Evolutionary conservation across 495 filamentous ascomycete species (phyloP).

Genomic region (Penicillium roqueforti): DNA sequence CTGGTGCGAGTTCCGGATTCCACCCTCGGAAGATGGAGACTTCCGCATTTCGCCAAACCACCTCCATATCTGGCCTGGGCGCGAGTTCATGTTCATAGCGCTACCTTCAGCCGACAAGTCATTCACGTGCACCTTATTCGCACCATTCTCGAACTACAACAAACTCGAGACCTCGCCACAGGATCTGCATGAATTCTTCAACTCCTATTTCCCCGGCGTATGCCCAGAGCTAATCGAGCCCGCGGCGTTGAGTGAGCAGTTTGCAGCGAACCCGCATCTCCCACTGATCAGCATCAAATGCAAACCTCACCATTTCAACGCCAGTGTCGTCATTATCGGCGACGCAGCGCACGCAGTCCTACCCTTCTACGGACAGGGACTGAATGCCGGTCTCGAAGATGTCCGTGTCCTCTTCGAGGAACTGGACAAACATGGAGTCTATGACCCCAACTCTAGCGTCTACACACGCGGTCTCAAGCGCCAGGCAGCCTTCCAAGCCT

Average conservation of each 20-base stretch:
- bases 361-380: constrained; percentile 87
- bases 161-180: constrained; percentile 53
- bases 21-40: constrained; percentile 48
- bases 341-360: constrained; percentile 98
- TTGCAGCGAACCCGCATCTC: constrained; percentile 75
- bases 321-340: constrained; percentile 79
- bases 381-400: constrained; percentile 85
- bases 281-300: constrained; percentile 92
- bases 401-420: constrained; percentile 73
- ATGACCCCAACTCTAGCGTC: constrained; percentile 26
- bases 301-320: constrained; percentile 73
- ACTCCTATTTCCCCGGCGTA: constrained; percentile 80
- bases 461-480: constrained; percentile 41
- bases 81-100: constrained; percentile 95
- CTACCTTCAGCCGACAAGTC: constrained; percentile 83
- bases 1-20: constrained; percentile 95
- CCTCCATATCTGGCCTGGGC: constrained; percentile 95
- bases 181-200: constrained; percentile 66
- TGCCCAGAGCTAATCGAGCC: constrained; percentile 70
- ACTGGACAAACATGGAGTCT: constrained; percentile 61
- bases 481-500: constrained; percentile 62
- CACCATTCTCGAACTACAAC: constrained; percentile 52
- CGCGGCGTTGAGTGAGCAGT: constrained; percentile 63
- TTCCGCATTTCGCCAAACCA: constrained; percentile 86
- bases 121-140: constrained; percentile 94